Percentiles rank a stretch among this genome's conserved stretches.
These are phyloP conservation scores for Fusarium sublunatum DNA, from an alignment of 2,329 filamentous ascomycete species.

Conservation along the genomic window DNA sequence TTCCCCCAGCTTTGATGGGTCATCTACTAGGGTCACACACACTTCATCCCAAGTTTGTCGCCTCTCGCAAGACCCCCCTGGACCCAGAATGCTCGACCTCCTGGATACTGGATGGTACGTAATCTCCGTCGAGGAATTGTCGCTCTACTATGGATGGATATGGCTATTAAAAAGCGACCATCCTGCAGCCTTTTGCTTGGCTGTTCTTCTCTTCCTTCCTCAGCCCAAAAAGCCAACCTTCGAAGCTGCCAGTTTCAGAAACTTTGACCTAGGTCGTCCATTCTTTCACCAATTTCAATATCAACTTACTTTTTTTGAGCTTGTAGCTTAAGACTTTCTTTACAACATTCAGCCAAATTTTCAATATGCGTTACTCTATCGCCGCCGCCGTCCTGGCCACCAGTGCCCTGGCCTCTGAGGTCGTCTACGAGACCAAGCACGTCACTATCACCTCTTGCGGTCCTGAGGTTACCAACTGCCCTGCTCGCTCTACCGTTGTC, in stretches of 20 bases:
- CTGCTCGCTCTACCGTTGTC: slow-evolving; percentile 41
- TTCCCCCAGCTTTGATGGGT: slow-evolving; percentile 38
- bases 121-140: slow-evolving; percentile 44
- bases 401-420: slow-evolving; percentile 49
- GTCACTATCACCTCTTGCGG: slow-evolving; percentile 72
- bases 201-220: slow-evolving; percentile 49
- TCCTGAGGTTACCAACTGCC: slow-evolving; percentile 47
- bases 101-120: slow-evolving; percentile 35
- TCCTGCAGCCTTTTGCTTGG: slow-evolving; percentile 47
- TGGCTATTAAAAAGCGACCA: slow-evolving; percentile 61
- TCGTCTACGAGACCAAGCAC: slow-evolving; percentile 67
- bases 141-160: slow-evolving; percentile 26
- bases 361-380: slow-evolving; percentile 73
- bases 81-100: slow-evolving; percentile 33
- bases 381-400: slow-evolving; percentile 61
- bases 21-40: slow-evolving; percentile 41
- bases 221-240: slow-evolving; percentile 59
- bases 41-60: slow-evolving; percentile 39
- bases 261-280: slow-evolving; percentile 69
- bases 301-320: slow-evolving; percentile 42
- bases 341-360: slow-evolving; percentile 43
- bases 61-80: slow-evolving; percentile 40
- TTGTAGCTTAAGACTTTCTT: slow-evolving; percentile 44
- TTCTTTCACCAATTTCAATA: slow-evolving; percentile 56
- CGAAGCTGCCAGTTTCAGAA: slow-evolving; percentile 55